Conservation (phyloP, 2,329 filamentous ascomycete species). For the Chlorencoelia australis region DNA sequence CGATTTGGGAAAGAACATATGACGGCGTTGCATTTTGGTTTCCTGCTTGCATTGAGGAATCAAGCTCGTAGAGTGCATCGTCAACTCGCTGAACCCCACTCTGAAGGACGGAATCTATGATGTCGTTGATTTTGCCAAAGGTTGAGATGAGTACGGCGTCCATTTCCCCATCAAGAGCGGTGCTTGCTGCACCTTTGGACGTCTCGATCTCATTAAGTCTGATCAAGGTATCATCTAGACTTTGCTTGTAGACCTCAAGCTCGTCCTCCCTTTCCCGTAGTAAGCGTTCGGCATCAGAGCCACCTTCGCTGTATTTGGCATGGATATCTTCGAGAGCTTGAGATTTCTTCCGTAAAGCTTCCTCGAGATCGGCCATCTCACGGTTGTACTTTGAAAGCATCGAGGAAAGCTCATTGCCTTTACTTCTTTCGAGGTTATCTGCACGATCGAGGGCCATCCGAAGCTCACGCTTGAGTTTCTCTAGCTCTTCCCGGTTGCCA, state of each 20-base stretch:
- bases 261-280: slow-evolving; percentile 95
- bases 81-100: slow-evolving; percentile 89
- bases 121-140: slow-evolving; percentile 88
- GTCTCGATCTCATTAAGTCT: slow-evolving; percentile 82
- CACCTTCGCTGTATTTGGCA: slow-evolving; percentile 66
- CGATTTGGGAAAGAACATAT: slow-evolving; percentile 91
- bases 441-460: slow-evolving; percentile 84
- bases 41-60: slow-evolving; percentile 95
- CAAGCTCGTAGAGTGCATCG: slow-evolving; percentile 91
- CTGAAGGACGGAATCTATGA: slow-evolving; percentile 93
- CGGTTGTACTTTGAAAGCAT: slow-evolving; percentile 95
- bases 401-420: slow-evolving; percentile 88
- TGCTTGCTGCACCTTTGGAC: slow-evolving; percentile 65
- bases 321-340: slow-evolving; percentile 77
- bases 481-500: slow-evolving; percentile 82
- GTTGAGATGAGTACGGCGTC: slow-evolving; percentile 81
- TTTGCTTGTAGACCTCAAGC: slow-evolving; percentile 94
- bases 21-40: slow-evolving; percentile 95
- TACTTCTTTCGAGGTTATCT: slow-evolving; percentile 84
- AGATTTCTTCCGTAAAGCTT: slow-evolving; percentile 80
- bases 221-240: slow-evolving; percentile 91
- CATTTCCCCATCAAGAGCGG: slow-evolving; percentile 79
- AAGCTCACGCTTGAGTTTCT: slow-evolving; percentile 89
- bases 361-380: slow-evolving; percentile 93
- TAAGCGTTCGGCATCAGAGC: slow-evolving; percentile 74